Conservation (phyloP, 1,139 yeast genomes). For the Debaryomycetaceae sp. region DNA sequence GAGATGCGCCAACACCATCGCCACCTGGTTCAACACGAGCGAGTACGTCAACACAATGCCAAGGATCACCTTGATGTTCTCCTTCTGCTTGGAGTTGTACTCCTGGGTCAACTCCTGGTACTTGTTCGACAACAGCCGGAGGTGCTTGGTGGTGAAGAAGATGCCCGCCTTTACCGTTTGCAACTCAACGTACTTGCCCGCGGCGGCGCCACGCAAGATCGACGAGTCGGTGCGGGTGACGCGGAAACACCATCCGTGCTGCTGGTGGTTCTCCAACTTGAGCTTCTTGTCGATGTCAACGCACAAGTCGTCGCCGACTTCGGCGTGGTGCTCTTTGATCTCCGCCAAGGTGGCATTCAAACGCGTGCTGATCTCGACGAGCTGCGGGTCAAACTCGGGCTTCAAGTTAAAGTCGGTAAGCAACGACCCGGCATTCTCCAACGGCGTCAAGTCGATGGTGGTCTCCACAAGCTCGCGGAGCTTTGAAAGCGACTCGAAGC, state of each 20-base stretch:
- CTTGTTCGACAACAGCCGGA: conserved; percentile 57
- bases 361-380: conserved; percentile 55
- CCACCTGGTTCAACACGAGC: conserved; percentile 66
- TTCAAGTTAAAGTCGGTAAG: conserved; percentile 72
- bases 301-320: conserved; percentile 68
- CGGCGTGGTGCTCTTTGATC: conserved; percentile 58
- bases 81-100: conserved; percentile 70
- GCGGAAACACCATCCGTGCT: conserved; percentile 92
- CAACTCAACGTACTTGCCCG: conserved; percentile 63
- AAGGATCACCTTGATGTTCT: conserved; percentile 77
- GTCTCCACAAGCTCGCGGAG: conserved; percentile 86
- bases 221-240: conserved; percentile 86
- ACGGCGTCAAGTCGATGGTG: conserved; percentile 80
- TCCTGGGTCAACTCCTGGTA: conserved; percentile 57
- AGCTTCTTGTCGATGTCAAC: conserved; percentile 84
- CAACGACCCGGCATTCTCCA: conserved; percentile 49
- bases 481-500: conserved; percentile 52
- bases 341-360: conserved; percentile 51
- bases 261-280: conserved; percentile 80
- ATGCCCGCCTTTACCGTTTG: conserved; percentile 95
- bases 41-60: conserved; percentile 76
- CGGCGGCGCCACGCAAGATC: conserved; percentile 56
- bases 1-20: conserved; percentile 61
- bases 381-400: conserved; percentile 82
- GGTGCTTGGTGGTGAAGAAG: conserved; percentile 69